Evolutionary conservation across 2,329 filamentous ascomycete species (phyloP).

Genomic region (Colletotrichum lentis): DNA sequence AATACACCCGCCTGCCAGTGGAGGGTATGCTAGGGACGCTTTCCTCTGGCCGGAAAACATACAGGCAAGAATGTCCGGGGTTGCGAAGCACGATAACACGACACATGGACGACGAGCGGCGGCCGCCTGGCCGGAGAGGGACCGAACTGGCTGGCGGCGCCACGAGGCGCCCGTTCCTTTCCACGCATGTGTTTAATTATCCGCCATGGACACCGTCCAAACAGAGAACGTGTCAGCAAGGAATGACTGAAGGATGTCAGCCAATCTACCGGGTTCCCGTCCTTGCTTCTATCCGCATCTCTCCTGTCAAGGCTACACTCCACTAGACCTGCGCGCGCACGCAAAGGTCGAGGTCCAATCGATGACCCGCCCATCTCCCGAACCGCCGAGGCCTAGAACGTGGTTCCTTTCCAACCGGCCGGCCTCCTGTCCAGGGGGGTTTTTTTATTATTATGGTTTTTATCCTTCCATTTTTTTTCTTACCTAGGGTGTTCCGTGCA

Average conservation of each 20-base stretch:
- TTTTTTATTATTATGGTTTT: background rate
- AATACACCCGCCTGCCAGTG: conserved; percentile 30
- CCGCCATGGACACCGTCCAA: background rate
- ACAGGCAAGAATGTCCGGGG: background rate
- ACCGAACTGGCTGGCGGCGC: background rate
- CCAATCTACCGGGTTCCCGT: background rate
- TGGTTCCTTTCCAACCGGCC: background rate
- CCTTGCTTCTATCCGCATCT: too few relatives aligned
- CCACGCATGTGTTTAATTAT: background rate
- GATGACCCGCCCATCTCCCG: conserved; percentile 17
- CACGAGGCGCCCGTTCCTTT: background rate
- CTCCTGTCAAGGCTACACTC: background rate
- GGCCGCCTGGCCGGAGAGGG: background rate
- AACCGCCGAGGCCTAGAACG: conserved; percentile 23
- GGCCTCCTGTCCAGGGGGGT: background rate
- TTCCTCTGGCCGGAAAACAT: conserved; percentile 12
- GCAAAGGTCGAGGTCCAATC: conserved; percentile 11
- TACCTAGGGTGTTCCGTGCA: too few relatives aligned
- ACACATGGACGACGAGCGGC: background rate
- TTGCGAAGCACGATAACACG: background rate
- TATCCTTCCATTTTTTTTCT: too few relatives aligned
- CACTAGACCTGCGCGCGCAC: background rate
- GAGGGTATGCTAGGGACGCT: background rate
- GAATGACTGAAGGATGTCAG: background rate
- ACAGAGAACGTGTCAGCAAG: background rate